A percentile compares a stretch with the other conserved stretches of the same genome.
phyloP scores from a whole-genome alignment of 2,329 filamentous ascomycete genomes.

The Hirsutella rhossiliensis region DNA sequence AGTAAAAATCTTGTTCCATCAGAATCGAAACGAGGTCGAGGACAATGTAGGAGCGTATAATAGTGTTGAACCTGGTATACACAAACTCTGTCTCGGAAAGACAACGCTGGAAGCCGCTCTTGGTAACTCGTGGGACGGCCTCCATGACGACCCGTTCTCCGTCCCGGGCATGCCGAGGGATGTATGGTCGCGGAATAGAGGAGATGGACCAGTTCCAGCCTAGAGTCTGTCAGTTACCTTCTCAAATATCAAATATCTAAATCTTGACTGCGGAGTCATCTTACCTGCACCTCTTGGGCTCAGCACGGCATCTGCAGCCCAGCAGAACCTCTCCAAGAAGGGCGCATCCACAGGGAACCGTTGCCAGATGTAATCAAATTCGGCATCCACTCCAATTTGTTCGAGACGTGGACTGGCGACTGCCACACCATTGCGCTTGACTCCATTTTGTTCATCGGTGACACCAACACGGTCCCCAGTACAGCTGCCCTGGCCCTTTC shows the following conservation, averaged over 20 bases:
- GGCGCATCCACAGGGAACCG: not conserved
- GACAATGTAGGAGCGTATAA: not conserved
- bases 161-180: not conserved
- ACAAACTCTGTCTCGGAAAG: not conserved
- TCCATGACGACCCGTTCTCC: not conserved
- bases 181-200: not conserved
- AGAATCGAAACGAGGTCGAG: not conserved
- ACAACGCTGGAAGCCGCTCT: not conserved
- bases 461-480: not conserved
- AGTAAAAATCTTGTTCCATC: not conserved
- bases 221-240: not conserved
- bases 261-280: not conserved
- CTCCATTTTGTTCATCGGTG: too few relatives aligned
- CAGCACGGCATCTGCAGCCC: not conserved
- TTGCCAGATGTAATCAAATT: not conserved
- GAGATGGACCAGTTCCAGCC: not conserved
- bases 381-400: not conserved
- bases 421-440: not conserved
- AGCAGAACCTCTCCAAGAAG: not conserved
- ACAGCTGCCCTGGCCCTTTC: not conserved
- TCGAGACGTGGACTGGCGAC: not conserved
- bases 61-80: not conserved
- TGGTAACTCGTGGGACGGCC: not conserved
- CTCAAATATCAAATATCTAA: not conserved
- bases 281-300: not conserved